A percentile compares a stretch with the other conserved stretches of the same genome.
Conservation (phyloP, 306 rosid species). For the Mimosa bimucronata region DNA sequence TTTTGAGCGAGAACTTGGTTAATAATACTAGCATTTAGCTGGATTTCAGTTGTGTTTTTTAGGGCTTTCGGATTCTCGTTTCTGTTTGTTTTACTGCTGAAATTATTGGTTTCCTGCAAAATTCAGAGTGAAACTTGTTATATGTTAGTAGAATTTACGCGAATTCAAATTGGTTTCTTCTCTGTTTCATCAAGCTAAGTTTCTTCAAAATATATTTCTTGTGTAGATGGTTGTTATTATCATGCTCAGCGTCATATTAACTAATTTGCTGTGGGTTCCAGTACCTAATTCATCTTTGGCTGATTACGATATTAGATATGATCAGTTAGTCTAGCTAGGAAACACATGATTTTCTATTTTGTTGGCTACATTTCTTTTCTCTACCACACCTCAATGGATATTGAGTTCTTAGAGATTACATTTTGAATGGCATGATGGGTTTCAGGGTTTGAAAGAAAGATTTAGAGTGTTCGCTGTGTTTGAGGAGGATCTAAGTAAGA, state of each 20-base stretch:
- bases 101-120: constrained; percentile 2
- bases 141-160: not conserved
- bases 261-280: not conserved
- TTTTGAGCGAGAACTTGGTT: not conserved
- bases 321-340: not conserved
- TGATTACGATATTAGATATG: not conserved
- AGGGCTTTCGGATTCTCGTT: not conserved
- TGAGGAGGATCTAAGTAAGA: constrained; percentile 71
- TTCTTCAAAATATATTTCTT: constrained; percentile 10
- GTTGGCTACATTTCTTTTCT: not conserved
- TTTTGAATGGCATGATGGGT: constrained; percentile 33
- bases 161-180: not conserved
- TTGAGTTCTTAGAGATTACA: not conserved
- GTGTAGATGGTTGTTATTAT: not conserved
- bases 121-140: not conserved
- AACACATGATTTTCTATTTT: not conserved
- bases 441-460: constrained; percentile 76
- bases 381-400: not conserved
- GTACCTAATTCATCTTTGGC: not conserved
- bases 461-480: constrained; percentile 79
- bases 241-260: too few species aligned
- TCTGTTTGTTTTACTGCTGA: not conserved
- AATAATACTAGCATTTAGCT: not conserved
- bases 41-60: not conserved
- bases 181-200: not conserved